A percentile compares a stretch with the other conserved stretches of the same genome.
Evolutionary conservation across 306 rosid species (phyloP).

Genomic region (Adenanthera pavonina): DNA sequence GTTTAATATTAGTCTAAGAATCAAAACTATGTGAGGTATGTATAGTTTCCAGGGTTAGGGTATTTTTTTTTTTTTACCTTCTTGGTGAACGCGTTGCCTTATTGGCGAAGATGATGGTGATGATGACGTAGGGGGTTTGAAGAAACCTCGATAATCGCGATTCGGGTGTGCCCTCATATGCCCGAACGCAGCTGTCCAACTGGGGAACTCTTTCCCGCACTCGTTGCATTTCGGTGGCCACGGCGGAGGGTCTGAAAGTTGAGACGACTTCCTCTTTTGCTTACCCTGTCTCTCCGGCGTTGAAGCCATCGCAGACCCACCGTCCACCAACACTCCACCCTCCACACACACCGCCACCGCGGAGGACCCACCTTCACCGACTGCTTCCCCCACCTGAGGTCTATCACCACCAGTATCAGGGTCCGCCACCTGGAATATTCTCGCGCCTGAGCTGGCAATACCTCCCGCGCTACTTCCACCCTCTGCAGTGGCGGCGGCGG

Average conservation of each 20-base stretch:
- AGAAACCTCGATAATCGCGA: slow-evolving; percentile 41
- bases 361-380: background rate
- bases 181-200: slow-evolving; percentile 52
- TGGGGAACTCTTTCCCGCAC: slow-evolving; percentile 27
- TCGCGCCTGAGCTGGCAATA: background rate
- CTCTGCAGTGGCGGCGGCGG: background rate
- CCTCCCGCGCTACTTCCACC: background rate
- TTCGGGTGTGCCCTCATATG: slow-evolving; percentile 53
- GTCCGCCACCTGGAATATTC: background rate
- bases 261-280: slow-evolving; percentile 27
- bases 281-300: background rate
- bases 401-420: background rate
- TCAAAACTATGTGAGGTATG: background rate
- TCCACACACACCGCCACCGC: background rate
- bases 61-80: background rate
- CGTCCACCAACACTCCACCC: background rate
- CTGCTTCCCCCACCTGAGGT: background rate
- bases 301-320: background rate
- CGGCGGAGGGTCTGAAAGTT: slow-evolving; percentile 32
- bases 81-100: background rate
- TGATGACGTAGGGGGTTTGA: slow-evolving; percentile 38
- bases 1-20: no score
- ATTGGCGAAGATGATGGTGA: background rate
- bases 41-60: background rate
- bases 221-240: slow-evolving; percentile 39